Percentiles rank a stretch among this genome's conserved stretches.
Evolutionary conservation across 1,284 basidiomycete species (phyloP).

Genomic region (Rhodofomes roseus): DNA sequence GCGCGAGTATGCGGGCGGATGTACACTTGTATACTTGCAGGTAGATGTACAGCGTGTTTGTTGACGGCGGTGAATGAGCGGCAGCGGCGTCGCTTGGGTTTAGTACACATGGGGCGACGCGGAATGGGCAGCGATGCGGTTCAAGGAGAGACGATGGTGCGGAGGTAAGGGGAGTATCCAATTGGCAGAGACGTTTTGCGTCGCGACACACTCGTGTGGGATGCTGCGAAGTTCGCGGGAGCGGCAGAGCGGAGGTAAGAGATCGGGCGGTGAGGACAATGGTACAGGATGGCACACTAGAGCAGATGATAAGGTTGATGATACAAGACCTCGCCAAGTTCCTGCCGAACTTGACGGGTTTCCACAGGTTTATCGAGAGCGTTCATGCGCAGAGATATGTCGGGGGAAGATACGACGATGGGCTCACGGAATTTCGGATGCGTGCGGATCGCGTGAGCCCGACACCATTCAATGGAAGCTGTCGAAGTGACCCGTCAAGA

Average conservation of each 20-base stretch:
- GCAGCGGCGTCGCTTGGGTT: background rate
- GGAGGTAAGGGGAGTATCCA: background rate
- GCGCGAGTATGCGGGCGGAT: background rate
- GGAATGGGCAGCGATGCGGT: background rate
- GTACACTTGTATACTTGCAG: background rate
- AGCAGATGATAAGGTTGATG: background rate
- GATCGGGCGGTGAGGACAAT: background rate
- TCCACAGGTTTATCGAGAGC: background rate
- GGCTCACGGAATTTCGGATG: background rate
- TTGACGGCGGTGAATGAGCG: too few species aligned
- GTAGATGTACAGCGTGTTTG: background rate
- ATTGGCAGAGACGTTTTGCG: too few species aligned
- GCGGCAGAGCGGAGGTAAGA: background rate
- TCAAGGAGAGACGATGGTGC: background rate
- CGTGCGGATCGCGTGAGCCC: background rate
- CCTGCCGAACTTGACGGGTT: background rate
- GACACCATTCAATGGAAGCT: constrained; percentile 55
- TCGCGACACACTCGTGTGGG: too few species aligned
- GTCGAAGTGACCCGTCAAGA: constrained; percentile 80
- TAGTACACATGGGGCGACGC: too few species aligned
- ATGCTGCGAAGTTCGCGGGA: background rate
- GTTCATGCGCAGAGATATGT: background rate
- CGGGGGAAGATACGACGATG: background rate
- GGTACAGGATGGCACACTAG: background rate
- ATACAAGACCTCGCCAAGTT: background rate